A percentile compares a stretch with the other conserved stretches of the same genome.
These are phyloP conservation scores for Hortaea werneckii DNA, from an alignment of 2,329 filamentous ascomycete species.

Conservation along the genomic window DNA sequence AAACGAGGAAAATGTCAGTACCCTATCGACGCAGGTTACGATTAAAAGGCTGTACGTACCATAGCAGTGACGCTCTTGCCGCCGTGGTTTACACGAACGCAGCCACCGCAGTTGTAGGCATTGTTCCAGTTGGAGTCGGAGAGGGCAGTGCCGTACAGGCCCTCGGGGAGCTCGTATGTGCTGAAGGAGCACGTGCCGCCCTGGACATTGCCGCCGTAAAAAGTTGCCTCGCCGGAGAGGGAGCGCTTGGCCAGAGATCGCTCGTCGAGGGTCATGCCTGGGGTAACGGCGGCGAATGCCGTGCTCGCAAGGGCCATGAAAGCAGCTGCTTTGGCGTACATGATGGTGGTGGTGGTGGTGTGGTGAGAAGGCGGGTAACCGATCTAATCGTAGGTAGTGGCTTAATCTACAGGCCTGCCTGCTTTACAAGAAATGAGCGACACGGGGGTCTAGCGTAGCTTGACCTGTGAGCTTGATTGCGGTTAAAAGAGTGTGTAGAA, in stretches of 20 bases:
- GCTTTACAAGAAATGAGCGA: no score
- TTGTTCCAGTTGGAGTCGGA: constrained; percentile 48
- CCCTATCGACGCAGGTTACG: no score
- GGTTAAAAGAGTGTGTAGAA: no score
- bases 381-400: no score
- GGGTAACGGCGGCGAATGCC: constrained; percentile 8
- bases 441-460: no score
- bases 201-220: constrained; percentile 27
- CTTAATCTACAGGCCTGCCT: no score
- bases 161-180: constrained; percentile 50
- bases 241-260: constrained; percentile 11
- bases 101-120: constrained; percentile 50
- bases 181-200: constrained; percentile 56
- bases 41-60: constrained; percentile 34
- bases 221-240: constrained; percentile 14
- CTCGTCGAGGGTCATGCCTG: constrained; percentile 7
- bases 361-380: no score
- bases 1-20: background rate
- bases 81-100: constrained; percentile 47
- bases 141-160: constrained; percentile 52
- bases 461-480: no score
- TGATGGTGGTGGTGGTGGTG: background rate
- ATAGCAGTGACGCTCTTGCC: constrained; percentile 50
- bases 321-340: background rate
- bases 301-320: constrained; percentile 2